Base-by-base conservation (phyloP, 306 rosid genomes). In the Castanea crenata region DNA sequence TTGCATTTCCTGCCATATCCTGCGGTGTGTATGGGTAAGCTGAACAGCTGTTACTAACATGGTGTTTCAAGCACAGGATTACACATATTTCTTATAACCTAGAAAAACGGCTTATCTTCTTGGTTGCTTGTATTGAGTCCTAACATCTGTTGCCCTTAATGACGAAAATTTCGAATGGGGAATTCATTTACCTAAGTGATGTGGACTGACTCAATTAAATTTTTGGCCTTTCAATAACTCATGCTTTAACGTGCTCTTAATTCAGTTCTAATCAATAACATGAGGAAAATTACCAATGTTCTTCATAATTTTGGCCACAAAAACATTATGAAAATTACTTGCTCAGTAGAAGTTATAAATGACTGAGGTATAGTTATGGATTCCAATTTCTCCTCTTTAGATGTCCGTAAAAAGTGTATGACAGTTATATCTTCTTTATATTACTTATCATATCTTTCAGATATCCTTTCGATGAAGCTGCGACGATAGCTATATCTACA, bases 1-100 rank as follows among this genome's bases (percentile, higher is more conserved):
- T 94, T 56, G 97, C 98, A 14, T 92, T 94, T 85, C 87, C 97
- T 57, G 98, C 98, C 59, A 89, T 94, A 89, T 94, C 98, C 41
- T 94, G 98, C 65, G 98, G 98, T 74, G 82, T 82, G 52, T 91
- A 51, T 81, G 91, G 93, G 98, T 94, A 82, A 75, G 97, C 87
- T 81, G 65, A 35, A 52, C 79, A 56, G 10, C 72, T 68, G 38
- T 12, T 19, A 35, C 72, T 68, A 68, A 68, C 7, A 35, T 8
- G 27, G 52, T 9, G 72, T 68, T 64, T 35, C 72, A 1, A 34
- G 38, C 52, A 35, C 14, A 34, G 72, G 72, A 68, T 68, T 68
- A 25, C 72, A 19, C 27, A 9, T n/a, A 14, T 6, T 63, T 63
- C 31, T 18, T 27, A 6, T 27, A 29, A 63, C 14, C 7, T 29